These are phyloP conservation scores for Aspergillus ellipticus DNA, from an alignment of 495 filamentous ascomycete species.

Conservation along the genomic window DNA sequence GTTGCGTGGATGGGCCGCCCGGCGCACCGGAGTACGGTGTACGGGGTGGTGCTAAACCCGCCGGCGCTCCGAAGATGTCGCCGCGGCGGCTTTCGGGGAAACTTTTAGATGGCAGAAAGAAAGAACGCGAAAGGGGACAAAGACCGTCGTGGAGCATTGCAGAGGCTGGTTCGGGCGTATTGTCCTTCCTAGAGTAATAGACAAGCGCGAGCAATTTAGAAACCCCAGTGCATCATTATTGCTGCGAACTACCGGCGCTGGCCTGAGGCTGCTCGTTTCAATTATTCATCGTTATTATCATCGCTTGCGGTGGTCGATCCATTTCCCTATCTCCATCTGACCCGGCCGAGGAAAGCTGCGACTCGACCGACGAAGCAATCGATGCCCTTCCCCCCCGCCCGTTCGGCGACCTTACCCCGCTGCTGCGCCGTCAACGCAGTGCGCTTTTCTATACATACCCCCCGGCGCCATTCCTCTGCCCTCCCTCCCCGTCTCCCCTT, in stretches of 20 bases:
- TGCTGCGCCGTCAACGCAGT: slow-evolving; percentile 22
- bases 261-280: not conserved
- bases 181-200: not conserved
- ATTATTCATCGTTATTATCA: slow-evolving; percentile 9
- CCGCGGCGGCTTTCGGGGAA: not conserved
- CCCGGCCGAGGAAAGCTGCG: slow-evolving; percentile 14
- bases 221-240: not conserved
- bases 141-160: not conserved
- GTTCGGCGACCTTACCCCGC: slow-evolving; percentile 34
- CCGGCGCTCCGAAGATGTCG: too few relatives aligned
- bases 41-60: too few relatives aligned
- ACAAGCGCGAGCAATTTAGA: not conserved
- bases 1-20: not conserved
- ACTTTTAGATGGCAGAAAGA: not conserved
- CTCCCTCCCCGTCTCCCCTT: slow-evolving; percentile 3
- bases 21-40: too few relatives aligned
- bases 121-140: not conserved
- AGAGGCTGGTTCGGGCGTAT: too few relatives aligned
- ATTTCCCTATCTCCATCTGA: slow-evolving; percentile 13
- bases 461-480: not conserved
- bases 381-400: slow-evolving; percentile 38
- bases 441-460: slow-evolving; percentile 8
- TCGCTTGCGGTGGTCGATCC: not conserved
- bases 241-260: not conserved
- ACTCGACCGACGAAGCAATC: slow-evolving; percentile 27